Evolutionary conservation across 129 eudicot genomes (phyloP).

Genomic region (Tagetes patula): DNA sequence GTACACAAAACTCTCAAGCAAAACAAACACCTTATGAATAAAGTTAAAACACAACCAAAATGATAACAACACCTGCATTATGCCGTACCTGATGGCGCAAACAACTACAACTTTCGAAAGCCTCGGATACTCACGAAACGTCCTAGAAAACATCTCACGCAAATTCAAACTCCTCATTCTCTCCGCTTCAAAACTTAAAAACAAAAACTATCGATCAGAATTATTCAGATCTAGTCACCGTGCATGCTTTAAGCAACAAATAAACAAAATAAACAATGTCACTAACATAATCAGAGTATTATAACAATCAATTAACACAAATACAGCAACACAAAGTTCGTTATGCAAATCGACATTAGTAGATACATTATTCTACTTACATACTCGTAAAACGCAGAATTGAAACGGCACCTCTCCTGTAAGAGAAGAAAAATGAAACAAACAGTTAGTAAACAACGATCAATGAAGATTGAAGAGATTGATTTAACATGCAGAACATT

Average conservation of each 20-base stretch:
- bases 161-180: constrained; percentile 47
- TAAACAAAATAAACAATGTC: neutral
- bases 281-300: too few relatives aligned
- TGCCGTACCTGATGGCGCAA: constrained; percentile 63
- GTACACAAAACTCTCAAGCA: neutral
- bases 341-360: too few relatives aligned
- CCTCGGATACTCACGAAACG: constrained; percentile 59
- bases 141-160: constrained; percentile 58
- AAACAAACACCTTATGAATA: too few relatives aligned
- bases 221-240: constrained; percentile 18
- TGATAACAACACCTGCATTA: neutral
- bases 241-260: neutral
- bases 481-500: too few relatives aligned
- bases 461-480: too few relatives aligned
- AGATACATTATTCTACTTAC: too few relatives aligned
- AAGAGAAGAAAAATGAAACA: too few relatives aligned
- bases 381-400: too few relatives aligned
- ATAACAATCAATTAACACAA: too few relatives aligned
- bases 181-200: constrained; percentile 9
- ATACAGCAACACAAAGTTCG: too few relatives aligned
- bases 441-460: too few relatives aligned
- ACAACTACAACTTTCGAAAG: constrained; percentile 64
- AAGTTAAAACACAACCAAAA: neutral
- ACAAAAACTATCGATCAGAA: constrained; percentile 23
- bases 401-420: too few relatives aligned